phyloP scores from a whole-genome alignment of 257 asterid species.

The Lantana camara region DNA sequence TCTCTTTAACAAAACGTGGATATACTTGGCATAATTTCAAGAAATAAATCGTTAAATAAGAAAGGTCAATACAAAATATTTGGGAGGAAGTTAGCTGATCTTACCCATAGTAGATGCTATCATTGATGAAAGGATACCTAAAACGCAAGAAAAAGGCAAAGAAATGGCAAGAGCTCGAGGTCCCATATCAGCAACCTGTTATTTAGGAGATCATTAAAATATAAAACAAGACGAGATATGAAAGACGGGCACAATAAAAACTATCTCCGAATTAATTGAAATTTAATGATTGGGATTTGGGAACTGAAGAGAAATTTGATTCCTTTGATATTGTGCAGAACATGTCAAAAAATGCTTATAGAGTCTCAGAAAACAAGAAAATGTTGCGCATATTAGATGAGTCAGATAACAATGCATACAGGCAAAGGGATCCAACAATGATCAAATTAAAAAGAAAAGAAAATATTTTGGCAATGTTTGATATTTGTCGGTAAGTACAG shows the following conservation, averaged over 20 bases:
- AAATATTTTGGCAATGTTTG: background rate
- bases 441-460: background rate
- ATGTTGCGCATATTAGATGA: background rate
- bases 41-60: constrained; percentile 2
- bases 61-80: constrained; percentile 2
- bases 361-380: constrained; percentile 12
- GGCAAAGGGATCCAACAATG: background rate
- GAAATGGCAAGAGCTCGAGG: constrained; percentile 94
- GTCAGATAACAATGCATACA: background rate
- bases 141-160: constrained; percentile 87
- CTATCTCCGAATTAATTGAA: background rate
- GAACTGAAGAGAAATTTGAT: background rate
- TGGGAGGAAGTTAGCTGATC: constrained; percentile 18
- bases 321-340: too few species aligned
- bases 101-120: constrained; percentile 96
- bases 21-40: background rate
- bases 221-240: background rate
- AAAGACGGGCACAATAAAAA: background rate
- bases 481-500: constrained; percentile 20
- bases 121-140: constrained; percentile 91
- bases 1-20: background rate
- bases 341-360: background rate
- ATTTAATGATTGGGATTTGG: too few species aligned
- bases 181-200: constrained; percentile 83
- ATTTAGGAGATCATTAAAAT: constrained; percentile 9